Evolutionary conservation across 2,329 filamentous ascomycete species (phyloP), one percentile per base, ranked within the genome.

Genomic region (Xylariaceae sp.): DNA sequence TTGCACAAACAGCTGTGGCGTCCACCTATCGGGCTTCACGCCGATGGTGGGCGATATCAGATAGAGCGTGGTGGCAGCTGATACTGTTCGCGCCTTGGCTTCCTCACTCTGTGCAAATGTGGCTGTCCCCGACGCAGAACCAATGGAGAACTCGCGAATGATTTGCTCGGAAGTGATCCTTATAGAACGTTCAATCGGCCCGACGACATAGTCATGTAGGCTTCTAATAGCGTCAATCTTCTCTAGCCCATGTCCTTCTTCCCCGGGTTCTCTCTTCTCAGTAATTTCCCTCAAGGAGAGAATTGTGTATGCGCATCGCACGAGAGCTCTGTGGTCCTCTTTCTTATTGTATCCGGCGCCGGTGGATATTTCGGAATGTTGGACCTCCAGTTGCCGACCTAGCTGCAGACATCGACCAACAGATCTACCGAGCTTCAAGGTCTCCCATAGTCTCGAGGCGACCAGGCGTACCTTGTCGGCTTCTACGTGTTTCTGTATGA

Each of bases 341-440:
- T 81, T 84, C 54, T 74, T 78, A 31, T 67, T 69, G 1, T 71
- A 58, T 56, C 62, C 62, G 32, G 62, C 66, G 50, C 64, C 70
- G 2, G 76, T 73, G 2, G 76, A 78, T 4, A 89, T 75, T 70
- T 95, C 91, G 0, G 81, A 76, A 66, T 95, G 80, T 69, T 95
- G 88, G n/a, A 88, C 80, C 68, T 97, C 90, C 8, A 99, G 79
- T 73, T 95, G 90, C 44, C 91, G 78, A 0, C 89, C 91, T 2
- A 97, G 76, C 65, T 88, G 86, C 42, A 97, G 76, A 66, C 88
- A 91, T 50, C 92, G 79, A 43, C 83, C 85, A 9, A 95, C 88
- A 0, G 86, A 83, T 43, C 91, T 77, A 1, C 87, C 88, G 2
- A 97, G 75, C 57, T 84, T 81, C 57, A 96, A 77, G 0, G 91